phyloP scores from a whole-genome alignment of 140 eudicot species.

The Stevia rebaudiana region DNA sequence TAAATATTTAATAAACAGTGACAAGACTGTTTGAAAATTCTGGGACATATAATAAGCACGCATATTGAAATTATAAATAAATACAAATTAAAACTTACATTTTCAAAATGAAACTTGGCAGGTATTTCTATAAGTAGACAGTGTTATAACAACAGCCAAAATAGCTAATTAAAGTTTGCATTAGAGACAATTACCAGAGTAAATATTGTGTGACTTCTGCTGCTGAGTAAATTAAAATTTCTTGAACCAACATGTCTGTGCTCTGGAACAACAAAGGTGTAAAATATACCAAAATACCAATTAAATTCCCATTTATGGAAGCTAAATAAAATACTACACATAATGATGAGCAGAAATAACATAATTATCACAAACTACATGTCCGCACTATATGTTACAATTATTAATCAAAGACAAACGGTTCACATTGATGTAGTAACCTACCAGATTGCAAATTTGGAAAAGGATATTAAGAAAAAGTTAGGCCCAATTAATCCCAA shows the following conservation, averaged over 20 bases:
- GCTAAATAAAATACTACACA: not conserved
- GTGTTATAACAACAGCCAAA: not conserved
- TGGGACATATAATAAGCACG: not conserved
- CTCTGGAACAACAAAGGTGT: constrained; percentile 44
- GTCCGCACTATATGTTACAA: not conserved
- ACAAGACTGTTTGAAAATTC: not conserved
- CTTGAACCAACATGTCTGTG: constrained; percentile 98
- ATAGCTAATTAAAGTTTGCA: constrained; percentile 10
- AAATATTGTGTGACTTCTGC: constrained; percentile 98
- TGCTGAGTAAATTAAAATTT: constrained; percentile 81
- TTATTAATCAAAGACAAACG: constrained; percentile 1
- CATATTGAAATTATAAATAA: not conserved
- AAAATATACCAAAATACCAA: not conserved
- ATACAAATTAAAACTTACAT: not conserved
- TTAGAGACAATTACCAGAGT: constrained; percentile 57
- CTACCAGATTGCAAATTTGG: not conserved
- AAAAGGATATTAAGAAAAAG: not conserved
- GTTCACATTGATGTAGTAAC: not conserved
- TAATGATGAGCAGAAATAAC: not conserved
- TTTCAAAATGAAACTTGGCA: not conserved
- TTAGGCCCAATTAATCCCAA: constrained; percentile 1
- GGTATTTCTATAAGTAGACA: constrained; percentile 1
- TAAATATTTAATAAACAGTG: not conserved
- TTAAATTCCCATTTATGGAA: too few species aligned
- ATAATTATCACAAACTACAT: not conserved